Evolutionary conservation across 2,329 filamentous ascomycete genomes (phyloP).

Genomic region (Epichloe elymi): DNA sequence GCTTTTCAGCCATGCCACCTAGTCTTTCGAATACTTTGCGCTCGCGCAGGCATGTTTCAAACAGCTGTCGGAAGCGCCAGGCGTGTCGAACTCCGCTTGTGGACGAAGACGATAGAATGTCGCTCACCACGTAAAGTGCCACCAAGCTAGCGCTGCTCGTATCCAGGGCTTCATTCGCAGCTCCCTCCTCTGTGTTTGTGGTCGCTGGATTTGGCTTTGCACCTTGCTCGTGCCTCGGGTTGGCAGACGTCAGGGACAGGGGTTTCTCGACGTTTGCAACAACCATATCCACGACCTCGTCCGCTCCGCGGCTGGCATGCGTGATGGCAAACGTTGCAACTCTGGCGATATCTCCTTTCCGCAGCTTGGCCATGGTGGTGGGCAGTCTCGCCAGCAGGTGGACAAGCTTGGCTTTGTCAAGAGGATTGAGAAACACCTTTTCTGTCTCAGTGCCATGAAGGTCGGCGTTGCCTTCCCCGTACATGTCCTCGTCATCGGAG

Average conservation of each 20-base stretch:
- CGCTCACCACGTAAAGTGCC: conserved; percentile 62
- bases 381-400: conserved; percentile 77
- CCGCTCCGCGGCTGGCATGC: conserved; percentile 70
- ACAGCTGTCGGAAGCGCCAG: conserved; percentile 74
- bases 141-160: conserved; percentile 63
- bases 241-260: conserved; percentile 58
- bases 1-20: conserved; percentile 56
- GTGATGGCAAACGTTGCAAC: conserved; percentile 81
- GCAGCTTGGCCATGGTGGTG: conserved; percentile 56
- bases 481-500: conserved; percentile 66
- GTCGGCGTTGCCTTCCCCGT: conserved; percentile 43
- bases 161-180: conserved; percentile 38
- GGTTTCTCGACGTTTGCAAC: conserved; percentile 71
- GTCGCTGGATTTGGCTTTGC: conserved; percentile 17
- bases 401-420: conserved; percentile 72
- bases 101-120: conserved; percentile 66
- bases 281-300: conserved; percentile 85
- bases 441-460: conserved; percentile 32
- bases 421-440: conserved; percentile 60
- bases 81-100: conserved; percentile 69
- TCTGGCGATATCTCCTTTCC: conserved; percentile 75
- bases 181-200: conserved; percentile 19
- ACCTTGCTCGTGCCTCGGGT: conserved; percentile 37
- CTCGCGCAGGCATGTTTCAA: conserved; percentile 57
- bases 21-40: conserved; percentile 63